Conservation (phyloP, 768 basidiomycete genomes). For the Russula brevipes region DNA sequence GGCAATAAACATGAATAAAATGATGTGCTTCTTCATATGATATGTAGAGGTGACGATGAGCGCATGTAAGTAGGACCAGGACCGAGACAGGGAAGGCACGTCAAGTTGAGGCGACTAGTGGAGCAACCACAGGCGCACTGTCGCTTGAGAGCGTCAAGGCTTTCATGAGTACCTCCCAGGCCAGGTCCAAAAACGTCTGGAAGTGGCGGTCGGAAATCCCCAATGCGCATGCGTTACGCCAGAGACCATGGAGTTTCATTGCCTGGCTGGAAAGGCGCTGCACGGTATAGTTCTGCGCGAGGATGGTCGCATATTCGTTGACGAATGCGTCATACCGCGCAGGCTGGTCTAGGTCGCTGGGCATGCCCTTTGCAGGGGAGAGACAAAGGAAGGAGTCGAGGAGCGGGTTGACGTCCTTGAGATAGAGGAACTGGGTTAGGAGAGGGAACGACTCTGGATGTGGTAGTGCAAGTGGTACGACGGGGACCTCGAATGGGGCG, state of each 20-base stretch:
- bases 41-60: neutral
- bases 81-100: neutral
- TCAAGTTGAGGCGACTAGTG: neutral
- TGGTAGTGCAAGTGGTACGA: conserved; percentile 59
- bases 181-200: conserved; percentile 45
- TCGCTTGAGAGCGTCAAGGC: conserved; percentile 34
- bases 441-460: conserved; percentile 55
- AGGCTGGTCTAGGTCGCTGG: conserved; percentile 16
- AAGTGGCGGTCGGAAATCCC: conserved; percentile 46
- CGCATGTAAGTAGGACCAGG: neutral
- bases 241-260: conserved; percentile 41
- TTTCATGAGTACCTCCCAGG: conserved; percentile 45
- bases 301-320: conserved; percentile 23
- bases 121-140: neutral
- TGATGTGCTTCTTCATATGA: neutral
- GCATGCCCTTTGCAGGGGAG: conserved; percentile 23
- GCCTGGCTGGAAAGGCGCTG: conserved; percentile 36
- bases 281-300: conserved; percentile 29
- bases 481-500: conserved; percentile 42
- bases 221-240: conserved; percentile 47
- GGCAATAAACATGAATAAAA: conserved; percentile 22
- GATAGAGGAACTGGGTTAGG: conserved; percentile 64
- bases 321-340: conserved; percentile 12
- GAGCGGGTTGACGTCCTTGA: conserved; percentile 47
- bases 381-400: conserved; percentile 42